These are phyloP conservation scores for Podila horticola DNA, from an alignment of 192 early-diverging fungal genomes.

Conservation along the genomic window DNA sequence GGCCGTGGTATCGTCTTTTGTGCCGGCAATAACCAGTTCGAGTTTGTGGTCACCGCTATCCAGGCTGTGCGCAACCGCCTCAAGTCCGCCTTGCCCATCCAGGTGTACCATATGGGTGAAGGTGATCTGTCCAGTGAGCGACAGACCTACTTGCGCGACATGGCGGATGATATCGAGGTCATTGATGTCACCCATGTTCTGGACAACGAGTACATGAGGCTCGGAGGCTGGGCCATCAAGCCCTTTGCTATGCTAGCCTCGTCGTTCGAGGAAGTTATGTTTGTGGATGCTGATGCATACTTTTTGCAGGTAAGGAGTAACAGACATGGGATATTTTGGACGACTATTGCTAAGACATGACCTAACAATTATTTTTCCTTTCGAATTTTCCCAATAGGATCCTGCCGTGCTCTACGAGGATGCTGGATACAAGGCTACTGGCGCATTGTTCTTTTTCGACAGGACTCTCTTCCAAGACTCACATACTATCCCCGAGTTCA, in stretches of 20 bases:
- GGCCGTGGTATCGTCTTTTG: constrained; percentile 37
- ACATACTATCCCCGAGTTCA: constrained; percentile 49
- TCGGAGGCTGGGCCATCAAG: constrained; percentile 71
- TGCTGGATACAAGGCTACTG: constrained; percentile 52
- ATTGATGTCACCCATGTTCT: constrained; percentile 52
- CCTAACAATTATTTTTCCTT: background rate
- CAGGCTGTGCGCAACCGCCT: constrained; percentile 47
- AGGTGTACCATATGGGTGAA: constrained; percentile 66
- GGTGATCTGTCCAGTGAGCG: constrained; percentile 50
- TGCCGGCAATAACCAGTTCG: constrained; percentile 55
- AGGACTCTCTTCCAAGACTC: constrained; percentile 58
- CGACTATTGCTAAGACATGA: background rate
- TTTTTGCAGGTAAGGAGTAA: constrained; percentile 56
- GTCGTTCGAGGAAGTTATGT: constrained; percentile 62
- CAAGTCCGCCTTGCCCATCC: constrained; percentile 65
- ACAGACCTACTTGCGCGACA: constrained; percentile 36
- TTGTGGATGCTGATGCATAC: constrained; percentile 73
- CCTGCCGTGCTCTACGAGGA: constrained; percentile 66
- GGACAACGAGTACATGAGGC: constrained; percentile 50
- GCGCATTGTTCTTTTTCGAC: constrained; percentile 71
- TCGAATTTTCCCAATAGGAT: constrained; percentile 19
- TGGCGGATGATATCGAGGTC: constrained; percentile 48
- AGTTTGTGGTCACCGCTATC: constrained; percentile 51
- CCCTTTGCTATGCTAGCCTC: constrained; percentile 69
- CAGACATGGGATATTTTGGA: background rate